phyloP scores from a whole-genome alignment of 495 filamentous ascomycete genomes.

The Hyaloscypha finlandica region DNA sequence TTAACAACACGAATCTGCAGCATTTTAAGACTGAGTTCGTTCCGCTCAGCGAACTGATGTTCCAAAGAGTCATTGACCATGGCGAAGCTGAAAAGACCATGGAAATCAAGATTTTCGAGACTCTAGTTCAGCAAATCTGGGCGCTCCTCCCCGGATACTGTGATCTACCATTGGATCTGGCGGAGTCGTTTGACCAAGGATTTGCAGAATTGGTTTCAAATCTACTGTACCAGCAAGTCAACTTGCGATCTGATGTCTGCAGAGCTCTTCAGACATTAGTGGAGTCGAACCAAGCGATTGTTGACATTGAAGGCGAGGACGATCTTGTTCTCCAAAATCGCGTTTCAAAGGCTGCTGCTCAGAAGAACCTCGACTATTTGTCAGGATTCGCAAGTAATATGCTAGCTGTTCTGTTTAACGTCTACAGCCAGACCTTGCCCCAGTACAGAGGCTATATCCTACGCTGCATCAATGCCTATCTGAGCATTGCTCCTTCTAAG shows the following conservation, averaged over 20 bases:
- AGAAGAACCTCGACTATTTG: conserved; percentile 77
- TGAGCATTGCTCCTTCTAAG: conserved; percentile 75
- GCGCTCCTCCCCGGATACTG: conserved; percentile 93
- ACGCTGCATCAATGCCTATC: conserved; percentile 88
- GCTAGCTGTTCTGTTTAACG: conserved; percentile 94
- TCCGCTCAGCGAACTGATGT: conserved; percentile 86
- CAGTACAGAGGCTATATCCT: conserved; percentile 88
- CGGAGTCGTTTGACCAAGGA: conserved; percentile 75
- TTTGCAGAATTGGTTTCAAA: conserved; percentile 92
- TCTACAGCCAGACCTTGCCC: conserved; percentile 92
- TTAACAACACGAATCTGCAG: conserved; percentile 77
- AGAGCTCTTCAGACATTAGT: conserved; percentile 81
- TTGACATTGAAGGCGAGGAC: conserved; percentile 57
- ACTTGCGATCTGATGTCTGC: conserved; percentile 84
- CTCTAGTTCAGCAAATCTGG: conserved; percentile 94
- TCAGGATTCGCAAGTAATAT: conserved; percentile 79
- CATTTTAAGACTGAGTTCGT: conserved; percentile 87
- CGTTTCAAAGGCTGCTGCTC: conserved; percentile 71
- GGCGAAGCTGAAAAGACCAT: conserved; percentile 80
- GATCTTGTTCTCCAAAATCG: conserved; percentile 70
- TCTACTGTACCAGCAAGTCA: conserved; percentile 87
- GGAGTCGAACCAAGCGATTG: conserved; percentile 83
- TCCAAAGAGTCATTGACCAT: conserved; percentile 82
- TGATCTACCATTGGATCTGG: conserved; percentile 80
- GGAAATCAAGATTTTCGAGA: conserved; percentile 97